Conservation (phyloP, 208 protist genomes). For the Acanthamoeba culbertsoni region DNA sequence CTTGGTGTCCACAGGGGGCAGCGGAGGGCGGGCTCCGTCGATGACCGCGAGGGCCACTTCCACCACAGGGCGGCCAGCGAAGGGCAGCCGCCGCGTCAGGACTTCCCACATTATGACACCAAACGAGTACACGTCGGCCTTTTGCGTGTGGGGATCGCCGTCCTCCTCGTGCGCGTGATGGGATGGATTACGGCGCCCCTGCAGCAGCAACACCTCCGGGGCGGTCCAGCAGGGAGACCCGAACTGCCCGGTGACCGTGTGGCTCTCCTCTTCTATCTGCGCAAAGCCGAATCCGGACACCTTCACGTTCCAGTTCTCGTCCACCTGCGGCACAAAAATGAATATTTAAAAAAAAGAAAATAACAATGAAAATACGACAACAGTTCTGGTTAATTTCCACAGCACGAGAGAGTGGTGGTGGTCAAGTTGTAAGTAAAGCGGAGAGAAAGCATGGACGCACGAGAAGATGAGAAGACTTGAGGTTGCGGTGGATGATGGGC, state of each 20-base stretch:
- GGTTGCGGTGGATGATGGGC: conserved; percentile 20
- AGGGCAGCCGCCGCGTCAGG: not conserved
- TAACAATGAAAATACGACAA: too few species aligned
- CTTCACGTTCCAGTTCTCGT: conserved; percentile 72
- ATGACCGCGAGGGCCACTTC: not conserved
- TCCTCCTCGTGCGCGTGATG: conserved; percentile 59
- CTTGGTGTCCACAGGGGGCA: too few species aligned
- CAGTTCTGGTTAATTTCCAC: too few species aligned
- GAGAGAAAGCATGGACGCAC: not conserved
- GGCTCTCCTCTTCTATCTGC: conserved; percentile 1
- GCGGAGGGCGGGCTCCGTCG: not conserved
- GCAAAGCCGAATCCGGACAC: conserved; percentile 74
- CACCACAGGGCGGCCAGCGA: not conserved
- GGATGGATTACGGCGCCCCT: not conserved
- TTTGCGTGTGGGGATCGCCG: conserved; percentile 54
- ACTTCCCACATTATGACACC: not conserved
- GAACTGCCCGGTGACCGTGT: conserved; percentile 67
- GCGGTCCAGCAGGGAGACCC: conserved; percentile 74
- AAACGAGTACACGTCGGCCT: not conserved
- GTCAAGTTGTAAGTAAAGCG: not conserved
- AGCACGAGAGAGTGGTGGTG: too few species aligned
- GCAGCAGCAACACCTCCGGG: conserved; percentile 65
- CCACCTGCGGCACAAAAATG: conserved; percentile 42
- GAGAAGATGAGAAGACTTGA: not conserved
- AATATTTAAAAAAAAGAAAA: too few species aligned